These are phyloP conservation scores for Phoma herbarum DNA, from an alignment of 2,329 filamentous ascomycete species.

Conservation along the genomic window DNA sequence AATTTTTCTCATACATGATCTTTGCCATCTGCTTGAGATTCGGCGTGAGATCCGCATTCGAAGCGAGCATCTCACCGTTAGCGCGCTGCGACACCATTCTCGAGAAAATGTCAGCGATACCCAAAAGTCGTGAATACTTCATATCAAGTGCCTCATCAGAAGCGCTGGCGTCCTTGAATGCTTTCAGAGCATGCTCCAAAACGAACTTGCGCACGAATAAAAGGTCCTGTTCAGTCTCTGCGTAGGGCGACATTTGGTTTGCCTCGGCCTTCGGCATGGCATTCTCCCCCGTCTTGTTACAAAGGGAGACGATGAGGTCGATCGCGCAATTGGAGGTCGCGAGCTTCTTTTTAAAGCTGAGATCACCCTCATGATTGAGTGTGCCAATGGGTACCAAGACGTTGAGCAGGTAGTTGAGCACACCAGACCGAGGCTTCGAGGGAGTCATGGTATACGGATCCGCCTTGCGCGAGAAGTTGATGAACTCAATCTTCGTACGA, in stretches of 20 bases:
- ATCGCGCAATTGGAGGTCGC: slow-evolving; percentile 88
- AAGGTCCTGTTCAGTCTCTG: slow-evolving; percentile 82
- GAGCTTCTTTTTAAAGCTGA: slow-evolving; percentile 81
- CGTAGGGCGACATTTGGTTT: slow-evolving; percentile 48
- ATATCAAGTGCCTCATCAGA: slow-evolving; percentile 82
- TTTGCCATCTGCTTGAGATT: slow-evolving; percentile 87
- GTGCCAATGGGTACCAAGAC: slow-evolving; percentile 74
- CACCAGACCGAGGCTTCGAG: slow-evolving; percentile 89
- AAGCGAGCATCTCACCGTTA: slow-evolving; percentile 49
- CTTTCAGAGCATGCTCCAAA: slow-evolving; percentile 88
- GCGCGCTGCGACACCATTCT: slow-evolving; percentile 77
- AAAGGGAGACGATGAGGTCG: slow-evolving; percentile 84
- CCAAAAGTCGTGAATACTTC: slow-evolving; percentile 88
- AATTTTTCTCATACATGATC: slow-evolving; percentile 98
- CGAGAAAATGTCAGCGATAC: slow-evolving; percentile 89
- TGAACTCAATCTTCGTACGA: slow-evolving; percentile 95
- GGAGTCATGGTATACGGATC: slow-evolving; percentile 85
- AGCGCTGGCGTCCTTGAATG: slow-evolving; percentile 85
- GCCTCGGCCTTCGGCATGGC: slow-evolving; percentile 61
- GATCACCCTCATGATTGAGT: slow-evolving; percentile 75
- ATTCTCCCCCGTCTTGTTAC: slow-evolving; percentile 85
- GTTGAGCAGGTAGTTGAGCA: slow-evolving; percentile 92
- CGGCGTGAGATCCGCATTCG: slow-evolving; percentile 47
- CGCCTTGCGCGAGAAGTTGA: slow-evolving; percentile 96
- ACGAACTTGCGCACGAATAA: slow-evolving; percentile 95